Percentiles rank a stretch among this genome's conserved stretches.
phyloP scores from a whole-genome alignment of 192 early-diverging fungal genomes.

The Dissophora globulifera region DNA sequence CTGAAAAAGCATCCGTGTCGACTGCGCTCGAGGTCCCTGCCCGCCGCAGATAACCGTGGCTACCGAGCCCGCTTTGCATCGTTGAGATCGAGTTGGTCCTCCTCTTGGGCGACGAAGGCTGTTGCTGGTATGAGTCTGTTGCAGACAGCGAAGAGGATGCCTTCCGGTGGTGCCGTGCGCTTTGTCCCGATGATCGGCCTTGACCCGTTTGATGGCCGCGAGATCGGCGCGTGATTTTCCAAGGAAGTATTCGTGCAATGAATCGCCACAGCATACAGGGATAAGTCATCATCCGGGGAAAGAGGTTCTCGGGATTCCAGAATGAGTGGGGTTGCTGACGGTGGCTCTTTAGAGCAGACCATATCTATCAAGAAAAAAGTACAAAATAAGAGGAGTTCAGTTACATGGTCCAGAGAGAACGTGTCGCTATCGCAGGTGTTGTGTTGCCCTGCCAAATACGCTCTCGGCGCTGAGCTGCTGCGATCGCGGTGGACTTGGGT shows the following conservation, averaged over 20 bases:
- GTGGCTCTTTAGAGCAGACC: conserved; percentile 21
- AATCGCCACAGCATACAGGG: conserved; percentile 10
- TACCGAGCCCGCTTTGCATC: too few species aligned
- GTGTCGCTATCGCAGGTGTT: too few species aligned
- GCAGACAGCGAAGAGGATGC: neutral
- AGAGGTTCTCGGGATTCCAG: conserved; percentile 27
- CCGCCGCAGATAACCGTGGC: conserved; percentile 2
- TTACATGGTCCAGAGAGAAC: too few species aligned
- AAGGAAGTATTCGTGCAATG: conserved; percentile 14
- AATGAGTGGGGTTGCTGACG: conserved; percentile 27
- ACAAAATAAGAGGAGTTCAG: neutral
- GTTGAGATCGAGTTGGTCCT: conserved; percentile 8
- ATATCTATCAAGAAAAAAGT: conserved; percentile 4
- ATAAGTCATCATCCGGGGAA: conserved; percentile 20
- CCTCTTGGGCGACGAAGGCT: conserved; percentile 4
- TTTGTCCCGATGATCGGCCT: conserved; percentile 11
- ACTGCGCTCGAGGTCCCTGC: conserved; percentile 15
- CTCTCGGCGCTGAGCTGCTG: too few species aligned
- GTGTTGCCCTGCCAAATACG: too few species aligned
- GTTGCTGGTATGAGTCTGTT: too few species aligned
- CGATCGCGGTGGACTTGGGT: neutral
- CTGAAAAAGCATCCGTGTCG: conserved; percentile 40
- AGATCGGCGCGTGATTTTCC: conserved; percentile 31
- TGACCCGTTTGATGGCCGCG: conserved; percentile 5
- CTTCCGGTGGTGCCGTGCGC: conserved; percentile 6